These are phyloP conservation scores for Jimgerdemannia lactiflua DNA, from an alignment of 192 early-diverging fungal species.

Conservation along the genomic window DNA sequence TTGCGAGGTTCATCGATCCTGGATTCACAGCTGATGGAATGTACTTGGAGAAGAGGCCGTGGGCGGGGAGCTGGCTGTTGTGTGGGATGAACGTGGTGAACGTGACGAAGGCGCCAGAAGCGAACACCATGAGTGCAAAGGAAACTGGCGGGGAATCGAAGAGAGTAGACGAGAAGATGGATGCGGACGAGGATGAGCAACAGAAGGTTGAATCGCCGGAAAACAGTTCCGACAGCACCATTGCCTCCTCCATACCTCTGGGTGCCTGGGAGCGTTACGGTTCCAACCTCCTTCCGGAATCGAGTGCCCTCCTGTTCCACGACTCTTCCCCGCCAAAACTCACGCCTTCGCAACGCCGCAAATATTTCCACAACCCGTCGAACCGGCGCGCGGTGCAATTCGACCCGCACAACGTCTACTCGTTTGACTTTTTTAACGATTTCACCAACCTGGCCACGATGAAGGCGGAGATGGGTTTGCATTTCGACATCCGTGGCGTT, in stretches of 20 bases:
- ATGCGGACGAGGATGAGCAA: neutral
- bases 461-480: constrained; percentile 29
- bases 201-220: neutral
- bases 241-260: neutral
- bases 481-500: constrained; percentile 23
- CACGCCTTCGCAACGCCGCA: constrained; percentile 19
- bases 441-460: constrained; percentile 33
- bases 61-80: constrained; percentile 33
- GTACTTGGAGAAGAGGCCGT: constrained; percentile 17
- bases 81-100: constrained; percentile 36
- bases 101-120: constrained; percentile 17
- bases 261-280: constrained; percentile 20
- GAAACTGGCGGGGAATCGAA: neutral
- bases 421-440: constrained; percentile 39
- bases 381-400: constrained; percentile 17
- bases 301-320: neutral
- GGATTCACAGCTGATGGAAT: constrained; percentile 30
- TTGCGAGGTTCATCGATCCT: constrained; percentile 31
- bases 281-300: constrained; percentile 19
- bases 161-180: neutral
- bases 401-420: constrained; percentile 20
- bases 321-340: neutral
- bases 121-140: neutral
- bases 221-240: neutral
- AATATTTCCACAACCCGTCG: constrained; percentile 12